phyloP scores from a whole-genome alignment of 305 asterid species.

The Solanum hybrid region DNA sequence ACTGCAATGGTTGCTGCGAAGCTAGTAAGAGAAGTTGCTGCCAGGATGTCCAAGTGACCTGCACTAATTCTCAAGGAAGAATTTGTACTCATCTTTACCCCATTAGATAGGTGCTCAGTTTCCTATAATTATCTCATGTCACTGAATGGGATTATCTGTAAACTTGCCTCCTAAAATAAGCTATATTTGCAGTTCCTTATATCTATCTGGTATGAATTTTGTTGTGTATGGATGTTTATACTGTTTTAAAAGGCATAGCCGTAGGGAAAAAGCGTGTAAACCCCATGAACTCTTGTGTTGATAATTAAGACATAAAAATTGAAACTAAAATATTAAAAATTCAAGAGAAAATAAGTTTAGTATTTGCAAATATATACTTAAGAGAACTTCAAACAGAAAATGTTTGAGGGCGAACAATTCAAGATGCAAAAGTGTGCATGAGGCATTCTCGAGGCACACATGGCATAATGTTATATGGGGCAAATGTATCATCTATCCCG shows the following conservation, averaged over 20 bases:
- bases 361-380: background rate
- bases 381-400: background rate
- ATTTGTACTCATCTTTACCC: background rate
- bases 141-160: background rate
- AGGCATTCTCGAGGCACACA: background rate
- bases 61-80: background rate
- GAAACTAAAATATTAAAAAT: background rate
- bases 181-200: background rate
- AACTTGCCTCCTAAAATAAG: background rate
- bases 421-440: background rate
- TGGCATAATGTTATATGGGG: background rate
- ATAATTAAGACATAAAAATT: background rate
- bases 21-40: conserved; percentile 80
- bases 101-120: background rate
- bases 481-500: background rate
- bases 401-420: background rate
- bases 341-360: background rate
- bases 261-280: background rate
- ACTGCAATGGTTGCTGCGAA: conserved; percentile 99
- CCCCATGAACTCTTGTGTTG: background rate
- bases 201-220: background rate
- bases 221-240: background rate
- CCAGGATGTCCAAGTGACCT: conserved; percentile 81
- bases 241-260: background rate
- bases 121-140: background rate